Evolutionary conservation across 2,329 filamentous ascomycete genomes (phyloP).

Genomic region (Akanthomyces dipterigenus): DNA sequence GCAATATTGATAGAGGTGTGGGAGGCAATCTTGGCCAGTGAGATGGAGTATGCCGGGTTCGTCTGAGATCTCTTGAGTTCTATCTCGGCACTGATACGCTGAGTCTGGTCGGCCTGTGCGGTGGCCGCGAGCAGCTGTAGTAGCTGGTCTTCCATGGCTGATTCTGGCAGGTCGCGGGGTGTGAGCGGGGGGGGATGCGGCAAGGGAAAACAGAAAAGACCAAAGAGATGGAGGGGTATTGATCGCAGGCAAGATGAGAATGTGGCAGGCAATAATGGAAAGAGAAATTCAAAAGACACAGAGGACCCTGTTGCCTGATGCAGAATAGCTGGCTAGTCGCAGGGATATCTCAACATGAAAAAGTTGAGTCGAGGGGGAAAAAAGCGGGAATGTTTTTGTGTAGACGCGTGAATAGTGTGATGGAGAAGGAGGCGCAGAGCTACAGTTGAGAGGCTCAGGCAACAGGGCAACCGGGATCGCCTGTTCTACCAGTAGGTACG

Average conservation of each 20-base stretch:
- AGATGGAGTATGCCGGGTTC: conserved; percentile 67
- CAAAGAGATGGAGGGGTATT: conserved; percentile 9
- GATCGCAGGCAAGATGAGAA: background rate
- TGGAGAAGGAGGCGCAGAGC: background rate
- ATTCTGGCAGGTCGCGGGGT: conserved; percentile 2
- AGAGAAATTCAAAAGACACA: background rate
- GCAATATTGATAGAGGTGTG: conserved; percentile 66
- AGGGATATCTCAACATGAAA: background rate
- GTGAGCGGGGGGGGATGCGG: background rate
- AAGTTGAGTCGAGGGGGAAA: conserved; percentile 3
- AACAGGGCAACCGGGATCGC: background rate
- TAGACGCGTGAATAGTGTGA: conserved; percentile 11
- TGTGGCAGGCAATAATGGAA: background rate
- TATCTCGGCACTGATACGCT: conserved; percentile 79
- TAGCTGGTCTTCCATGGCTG: conserved; percentile 82
- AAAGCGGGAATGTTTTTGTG: conserved; percentile 6
- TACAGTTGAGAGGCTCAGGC: no score
- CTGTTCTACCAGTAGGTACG: no score
- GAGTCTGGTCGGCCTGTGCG: conserved; percentile 66
- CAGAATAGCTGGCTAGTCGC: background rate
- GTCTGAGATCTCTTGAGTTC: conserved; percentile 67
- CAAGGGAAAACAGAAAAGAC: conserved; percentile 2
- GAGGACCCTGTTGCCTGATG: background rate
- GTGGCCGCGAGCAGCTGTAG: conserved; percentile 82
- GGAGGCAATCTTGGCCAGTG: conserved; percentile 72